Evolutionary conservation across 306 rosid species (phyloP).

Genomic region (Carpinus viminea): DNA sequence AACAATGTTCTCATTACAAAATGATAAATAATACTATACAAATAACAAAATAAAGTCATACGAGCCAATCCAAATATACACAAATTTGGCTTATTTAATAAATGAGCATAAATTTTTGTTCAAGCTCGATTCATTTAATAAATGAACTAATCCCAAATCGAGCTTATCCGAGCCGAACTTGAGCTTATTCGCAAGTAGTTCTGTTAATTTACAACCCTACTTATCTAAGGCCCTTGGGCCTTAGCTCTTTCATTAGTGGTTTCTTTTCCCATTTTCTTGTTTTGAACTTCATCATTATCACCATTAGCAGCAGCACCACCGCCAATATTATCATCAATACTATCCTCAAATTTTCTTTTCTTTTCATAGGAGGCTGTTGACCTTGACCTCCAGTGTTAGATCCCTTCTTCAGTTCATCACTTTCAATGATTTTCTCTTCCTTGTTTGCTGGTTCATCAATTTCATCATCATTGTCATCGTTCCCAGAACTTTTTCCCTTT

Average conservation of each 20-base stretch:
- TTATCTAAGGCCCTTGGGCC: conserved; percentile 23
- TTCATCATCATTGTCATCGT: conserved; percentile 32
- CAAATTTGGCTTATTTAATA: too few species aligned
- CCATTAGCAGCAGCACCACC: conserved; percentile 31
- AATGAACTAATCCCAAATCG: too few species aligned
- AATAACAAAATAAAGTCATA: too few species aligned
- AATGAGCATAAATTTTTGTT: too few species aligned
- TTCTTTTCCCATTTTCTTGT: conserved; percentile 35
- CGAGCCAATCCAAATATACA: too few species aligned
- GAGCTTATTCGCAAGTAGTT: too few species aligned
- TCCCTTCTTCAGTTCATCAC: conserved; percentile 47
- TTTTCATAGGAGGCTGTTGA: conserved; percentile 50
- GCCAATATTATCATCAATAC: conserved; percentile 37
- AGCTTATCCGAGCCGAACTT: too few species aligned
- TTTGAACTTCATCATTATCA: conserved; percentile 30
- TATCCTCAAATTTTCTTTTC: conserved; percentile 39
- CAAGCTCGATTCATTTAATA: too few species aligned
- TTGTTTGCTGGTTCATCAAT: conserved; percentile 40
- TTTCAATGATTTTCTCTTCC: conserved; percentile 35
- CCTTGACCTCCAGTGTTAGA: conserved; percentile 50
- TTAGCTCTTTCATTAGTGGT: conserved; percentile 31
- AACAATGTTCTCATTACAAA: too few species aligned
- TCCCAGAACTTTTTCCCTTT: conserved; percentile 34
- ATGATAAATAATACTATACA: too few species aligned
- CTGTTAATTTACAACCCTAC: too few species aligned